A percentile compares a stretch with the other conserved stretches of the same genome.
phyloP scores from a whole-genome alignment of 805 yeast species.

The Wilhelminamyces savonicus region DNA sequence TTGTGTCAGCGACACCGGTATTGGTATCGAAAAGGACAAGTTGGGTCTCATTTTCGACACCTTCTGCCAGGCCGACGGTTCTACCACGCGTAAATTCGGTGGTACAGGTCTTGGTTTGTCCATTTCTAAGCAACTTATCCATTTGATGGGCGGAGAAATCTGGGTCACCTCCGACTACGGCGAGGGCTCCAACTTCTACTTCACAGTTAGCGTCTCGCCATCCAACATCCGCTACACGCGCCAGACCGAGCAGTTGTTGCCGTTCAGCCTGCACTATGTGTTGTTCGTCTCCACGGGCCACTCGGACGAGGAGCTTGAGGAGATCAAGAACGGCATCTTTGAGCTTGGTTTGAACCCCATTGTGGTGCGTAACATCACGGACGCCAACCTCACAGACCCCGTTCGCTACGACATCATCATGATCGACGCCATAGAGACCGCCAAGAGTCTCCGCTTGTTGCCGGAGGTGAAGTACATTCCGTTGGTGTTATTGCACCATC shows the following conservation, averaged over 20 bases:
- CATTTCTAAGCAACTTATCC: slow-evolving; percentile 80
- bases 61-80: slow-evolving; percentile 91
- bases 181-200: slow-evolving; percentile 75
- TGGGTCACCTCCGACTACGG: slow-evolving; percentile 85
- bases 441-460: slow-evolving; percentile 58
- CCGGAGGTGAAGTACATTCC: slow-evolving; percentile 84
- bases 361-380: slow-evolving; percentile 49
- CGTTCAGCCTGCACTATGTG: slow-evolving; percentile 66
- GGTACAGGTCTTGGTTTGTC: slow-evolving; percentile 90
- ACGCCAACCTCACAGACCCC: slow-evolving; percentile 51
- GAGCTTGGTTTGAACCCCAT: slow-evolving; percentile 58
- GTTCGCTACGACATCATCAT: slow-evolving; percentile 73
- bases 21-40: slow-evolving; percentile 82
- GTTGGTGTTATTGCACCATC: slow-evolving; percentile 68
- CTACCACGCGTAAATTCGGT: slow-evolving; percentile 87
- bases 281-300: slow-evolving; percentile 66
- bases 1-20: slow-evolving; percentile 87
- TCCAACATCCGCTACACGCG: slow-evolving; percentile 56
- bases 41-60: slow-evolving; percentile 82
- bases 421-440: slow-evolving; percentile 74
- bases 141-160: slow-evolving; percentile 89
- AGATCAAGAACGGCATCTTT: slow-evolving; percentile 44
- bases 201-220: slow-evolving; percentile 74
- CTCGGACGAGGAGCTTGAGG: slow-evolving; percentile 41
- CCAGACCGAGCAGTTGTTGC: slow-evolving; percentile 62